phyloP scores from a whole-genome alignment of 495 filamentous ascomycete genomes.

The Aspergillus saccharolyticus region DNA sequence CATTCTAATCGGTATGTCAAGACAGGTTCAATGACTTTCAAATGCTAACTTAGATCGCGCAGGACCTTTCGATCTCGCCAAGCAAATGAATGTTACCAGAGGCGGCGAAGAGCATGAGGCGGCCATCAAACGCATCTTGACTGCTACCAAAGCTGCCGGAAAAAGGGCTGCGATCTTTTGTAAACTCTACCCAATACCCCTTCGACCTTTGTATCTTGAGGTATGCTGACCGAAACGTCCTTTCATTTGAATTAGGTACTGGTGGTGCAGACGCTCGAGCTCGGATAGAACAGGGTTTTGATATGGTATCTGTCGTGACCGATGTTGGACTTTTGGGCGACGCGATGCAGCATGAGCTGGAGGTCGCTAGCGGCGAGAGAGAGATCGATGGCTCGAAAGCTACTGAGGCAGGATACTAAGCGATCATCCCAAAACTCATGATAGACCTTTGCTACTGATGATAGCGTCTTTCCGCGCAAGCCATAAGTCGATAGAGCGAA shows the following conservation, averaged over 20 bases:
- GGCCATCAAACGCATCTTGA: slow-evolving; percentile 60
- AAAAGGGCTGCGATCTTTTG: slow-evolving; percentile 80
- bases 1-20: slow-evolving; percentile 34
- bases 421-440: neutral
- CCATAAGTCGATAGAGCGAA: neutral
- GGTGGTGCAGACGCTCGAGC: slow-evolving; percentile 56
- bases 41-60: neutral
- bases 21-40: neutral
- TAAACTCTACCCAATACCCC: slow-evolving; percentile 12
- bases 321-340: slow-evolving; percentile 51
- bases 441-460: neutral
- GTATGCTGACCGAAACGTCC: neutral
- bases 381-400: neutral
- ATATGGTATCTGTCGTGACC: slow-evolving; percentile 66
- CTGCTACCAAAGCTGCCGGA: slow-evolving; percentile 58
- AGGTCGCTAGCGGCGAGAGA: slow-evolving; percentile 26
- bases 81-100: slow-evolving; percentile 33
- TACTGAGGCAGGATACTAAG: neutral
- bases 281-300: slow-evolving; percentile 65
- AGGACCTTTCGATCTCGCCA: slow-evolving; percentile 55
- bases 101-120: slow-evolving; percentile 45
- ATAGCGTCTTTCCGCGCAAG: neutral
- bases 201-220: neutral
- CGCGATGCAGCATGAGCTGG: slow-evolving; percentile 33
- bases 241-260: slow-evolving; percentile 30